These are phyloP conservation scores for Hirschfeldia incana DNA, from an alignment of 345 rosid species.

Conservation along the genomic window DNA sequence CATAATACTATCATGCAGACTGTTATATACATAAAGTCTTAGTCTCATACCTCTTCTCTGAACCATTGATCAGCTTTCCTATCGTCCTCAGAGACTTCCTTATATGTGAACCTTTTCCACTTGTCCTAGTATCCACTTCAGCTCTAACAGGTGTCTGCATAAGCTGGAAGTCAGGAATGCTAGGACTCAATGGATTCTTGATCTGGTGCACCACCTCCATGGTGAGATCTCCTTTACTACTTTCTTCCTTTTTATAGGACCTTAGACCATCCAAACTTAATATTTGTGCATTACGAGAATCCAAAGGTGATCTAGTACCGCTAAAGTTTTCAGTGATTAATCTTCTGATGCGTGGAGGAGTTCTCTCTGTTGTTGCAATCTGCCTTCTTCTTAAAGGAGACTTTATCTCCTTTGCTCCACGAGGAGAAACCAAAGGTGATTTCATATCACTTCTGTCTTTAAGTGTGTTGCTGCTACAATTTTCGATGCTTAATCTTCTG, in stretches of 20 bases:
- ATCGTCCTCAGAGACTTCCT: constrained; percentile 81
- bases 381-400: constrained; percentile 39
- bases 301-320: not conserved
- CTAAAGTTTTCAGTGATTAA: constrained; percentile 48
- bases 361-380: constrained; percentile 48
- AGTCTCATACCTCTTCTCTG: constrained; percentile 69
- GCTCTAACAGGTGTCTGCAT: constrained; percentile 58
- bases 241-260: constrained; percentile 40
- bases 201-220: constrained; percentile 34
- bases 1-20: not conserved
- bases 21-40: not conserved
- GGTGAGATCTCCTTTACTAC: constrained; percentile 33
- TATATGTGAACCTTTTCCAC: constrained; percentile 69
- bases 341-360: constrained; percentile 75
- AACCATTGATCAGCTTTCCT: constrained; percentile 81
- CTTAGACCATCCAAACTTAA: constrained; percentile 68
- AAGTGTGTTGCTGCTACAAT: constrained; percentile 38
- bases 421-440: constrained; percentile 43
- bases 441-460: constrained; percentile 51
- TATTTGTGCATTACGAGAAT: constrained; percentile 49
- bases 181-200: constrained; percentile 59
- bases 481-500: constrained; percentile 55
- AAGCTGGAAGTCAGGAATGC: constrained; percentile 54
- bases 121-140: constrained; percentile 46
- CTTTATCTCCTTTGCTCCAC: constrained; percentile 41